Base-by-base conservation (phyloP, 768 basidiomycete genomes). In the Pulveroboletus sp. region DNA sequence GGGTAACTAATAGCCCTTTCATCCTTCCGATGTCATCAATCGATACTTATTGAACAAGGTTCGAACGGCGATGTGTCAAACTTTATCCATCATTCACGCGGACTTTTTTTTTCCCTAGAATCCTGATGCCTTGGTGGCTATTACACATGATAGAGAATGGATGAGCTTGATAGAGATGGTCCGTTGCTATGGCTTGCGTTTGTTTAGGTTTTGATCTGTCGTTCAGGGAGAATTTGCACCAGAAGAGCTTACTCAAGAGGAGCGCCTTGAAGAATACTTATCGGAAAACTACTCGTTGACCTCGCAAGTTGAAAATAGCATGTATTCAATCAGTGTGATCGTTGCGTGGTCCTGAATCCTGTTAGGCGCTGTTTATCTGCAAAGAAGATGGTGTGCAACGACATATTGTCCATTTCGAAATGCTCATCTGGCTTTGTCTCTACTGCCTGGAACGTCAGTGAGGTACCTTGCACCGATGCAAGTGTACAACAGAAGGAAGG, bases 141-240 rank as follows among this genome's bases (percentile, higher is more conserved):
- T 56, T 19, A 50, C 52, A 2, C 55, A 56, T 37, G 52, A 55
- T 32, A 37, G 9, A 0, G 41, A 47, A 16, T 55, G 52, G 52
- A 49, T 49, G 2, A 7, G 4, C 8, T 32, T 53, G 45, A 16
- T 56, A 5, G 24, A 50, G 17, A 27, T 13, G 12, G 52, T 53
- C 8, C 4, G 27, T 43, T 4, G 5, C 40, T 5, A 29, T 29
- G 27, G 12, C 27, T 29, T 29, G 2, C 2, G 12, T 29, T 11
- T 29, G 8, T 29, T 29, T 29, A 29, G 4, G 12, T 20, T 16
- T 24, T 36, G 0, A 45, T 12, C 17, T n/a, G 4, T 21, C 2
- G 1, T 29, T 13, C 20, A 52, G 51, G 14, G 32, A 19, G 23
- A 44, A 45, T 5, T 52, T 4, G 36, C 25, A 0, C 31, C 12